Base-by-base conservation (phyloP, 1,139 yeast species). In the Pichia kudriavzevii region DNA sequence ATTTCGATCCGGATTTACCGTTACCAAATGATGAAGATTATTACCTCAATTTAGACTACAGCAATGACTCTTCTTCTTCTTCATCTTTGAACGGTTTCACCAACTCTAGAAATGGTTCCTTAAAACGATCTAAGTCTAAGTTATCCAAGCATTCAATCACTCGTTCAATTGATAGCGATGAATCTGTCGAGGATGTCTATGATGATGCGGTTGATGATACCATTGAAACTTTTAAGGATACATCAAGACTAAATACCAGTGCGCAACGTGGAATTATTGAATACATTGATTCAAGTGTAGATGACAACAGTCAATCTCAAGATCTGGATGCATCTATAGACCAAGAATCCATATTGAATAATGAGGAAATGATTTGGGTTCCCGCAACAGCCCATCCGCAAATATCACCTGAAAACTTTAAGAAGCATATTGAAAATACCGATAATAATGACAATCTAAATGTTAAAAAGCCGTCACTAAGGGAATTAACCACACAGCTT, bases 301-400 rank as follows among this genome's bases (percentile, higher is more conserved):
- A 43, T 6, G n/a, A n/a, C n/a, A n/a, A n/a, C n/a, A n/a, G n/a
- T n/a, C n/a, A n/a, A n/a, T n/a, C n/a, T n/a, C n/a, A n/a, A 5
- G 56, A 51, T 26, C 45, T 46, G 7, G 50, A 50, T 17, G 26
- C 54, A 4, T 33, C 39, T 12, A 34, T 56, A 5, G 63, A 60
- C 30, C n/a, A n/a, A n/a, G n/a, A n/a, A n/a, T n/a, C n/a, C n/a
- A n/a, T n/a, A n/a, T n/a, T n/a, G n/a, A n/a, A n/a, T n/a, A 56
- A 68, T 2, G 57, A 62, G 22, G 63, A 66, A 35, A 57, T 78
- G 12, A 61, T 87, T 34, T 88, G 98, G 98, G 96, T 91, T 2
- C 96, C 97, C 1, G 97, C 97, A 1, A 78, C 76, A 44, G 70
- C 85, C 31, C 98, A 91, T 55, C 97, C 98, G 2, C 91, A 82